Evolutionary conservation across 2,329 filamentous ascomycete genomes (phyloP).

Genomic region (Xylaria digitata): DNA sequence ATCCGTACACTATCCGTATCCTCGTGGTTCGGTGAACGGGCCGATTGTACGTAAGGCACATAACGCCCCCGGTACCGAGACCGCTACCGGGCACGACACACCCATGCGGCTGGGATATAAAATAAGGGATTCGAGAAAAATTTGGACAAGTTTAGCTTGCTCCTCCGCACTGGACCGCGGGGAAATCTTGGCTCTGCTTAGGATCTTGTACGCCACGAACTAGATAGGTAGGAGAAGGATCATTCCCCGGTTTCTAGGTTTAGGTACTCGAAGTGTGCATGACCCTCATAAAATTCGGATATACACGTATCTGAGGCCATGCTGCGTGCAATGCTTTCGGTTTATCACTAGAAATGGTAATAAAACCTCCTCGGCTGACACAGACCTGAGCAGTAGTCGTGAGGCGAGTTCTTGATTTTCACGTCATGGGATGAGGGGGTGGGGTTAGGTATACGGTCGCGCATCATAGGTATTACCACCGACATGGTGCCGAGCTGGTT

Average conservation of each 20-base stretch:
- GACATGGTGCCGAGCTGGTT: constrained; percentile 29
- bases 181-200: constrained; percentile 15
- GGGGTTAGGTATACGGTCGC: no score
- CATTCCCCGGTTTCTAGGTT: neutral
- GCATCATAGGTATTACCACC: constrained; percentile 24
- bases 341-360: neutral
- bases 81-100: neutral
- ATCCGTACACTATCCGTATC: constrained; percentile 1
- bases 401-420: neutral
- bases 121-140: constrained; percentile 18
- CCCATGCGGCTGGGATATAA: constrained; percentile 1
- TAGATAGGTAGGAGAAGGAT: constrained; percentile 21
- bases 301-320: neutral
- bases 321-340: neutral
- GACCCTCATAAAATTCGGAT: neutral
- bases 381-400: neutral
- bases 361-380: neutral
- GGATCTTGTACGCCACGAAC: neutral
- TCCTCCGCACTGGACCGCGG: constrained; percentile 14
- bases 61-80: neutral
- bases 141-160: constrained; percentile 13
- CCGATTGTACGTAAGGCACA: constrained; percentile 22
- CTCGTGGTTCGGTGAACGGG: constrained; percentile 18
- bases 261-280: neutral
- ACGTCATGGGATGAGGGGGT: constrained; percentile 5